phyloP scores from a whole-genome alignment of 371 early-diverging fungal species.

The Syncephalis fuscata region DNA sequence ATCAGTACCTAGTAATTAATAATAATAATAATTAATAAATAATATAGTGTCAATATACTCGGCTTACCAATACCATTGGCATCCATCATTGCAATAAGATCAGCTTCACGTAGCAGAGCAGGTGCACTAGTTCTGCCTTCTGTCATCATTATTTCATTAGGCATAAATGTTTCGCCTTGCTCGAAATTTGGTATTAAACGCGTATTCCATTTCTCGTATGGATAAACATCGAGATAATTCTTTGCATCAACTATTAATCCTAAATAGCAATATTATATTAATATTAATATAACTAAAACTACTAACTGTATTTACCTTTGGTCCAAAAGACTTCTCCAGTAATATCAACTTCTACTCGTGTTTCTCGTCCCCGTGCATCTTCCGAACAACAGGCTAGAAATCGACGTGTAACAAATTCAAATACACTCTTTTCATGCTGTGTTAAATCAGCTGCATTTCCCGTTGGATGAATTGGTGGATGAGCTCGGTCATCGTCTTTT shows the following conservation, averaged over 20 bases:
- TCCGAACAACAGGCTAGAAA: slow-evolving; percentile 93
- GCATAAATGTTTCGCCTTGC: slow-evolving; percentile 52
- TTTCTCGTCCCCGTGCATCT: slow-evolving; percentile 87
- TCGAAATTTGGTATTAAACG: slow-evolving; percentile 53
- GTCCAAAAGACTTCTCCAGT: slow-evolving; percentile 53
- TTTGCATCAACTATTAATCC: slow-evolving; percentile 65
- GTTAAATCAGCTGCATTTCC: slow-evolving; percentile 38
- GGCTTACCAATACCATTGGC: slow-evolving; percentile 84
- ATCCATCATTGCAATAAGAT: slow-evolving; percentile 95
- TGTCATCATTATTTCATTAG: slow-evolving; percentile 40
- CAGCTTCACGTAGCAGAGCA: slow-evolving; percentile 74
- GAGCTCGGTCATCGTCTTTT: slow-evolving; percentile 93
- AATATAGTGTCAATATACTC: background rate
- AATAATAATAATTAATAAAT: background rate
- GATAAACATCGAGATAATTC: slow-evolving; percentile 93
- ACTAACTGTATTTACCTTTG: slow-evolving; percentile 19
- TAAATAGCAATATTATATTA: slow-evolving; percentile 4
- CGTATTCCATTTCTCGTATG: slow-evolving; percentile 86
- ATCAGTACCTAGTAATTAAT: slow-evolving; percentile 70
- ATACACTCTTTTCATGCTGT: slow-evolving; percentile 63
- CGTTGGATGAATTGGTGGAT: slow-evolving; percentile 99
- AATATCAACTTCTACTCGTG: slow-evolving; percentile 48
- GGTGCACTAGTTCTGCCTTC: slow-evolving; percentile 71
- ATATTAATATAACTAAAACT: background rate
- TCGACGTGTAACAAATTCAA: slow-evolving; percentile 83